Conservation (phyloP, 768 basidiomycete species). For the Boletellus ananas region DNA sequence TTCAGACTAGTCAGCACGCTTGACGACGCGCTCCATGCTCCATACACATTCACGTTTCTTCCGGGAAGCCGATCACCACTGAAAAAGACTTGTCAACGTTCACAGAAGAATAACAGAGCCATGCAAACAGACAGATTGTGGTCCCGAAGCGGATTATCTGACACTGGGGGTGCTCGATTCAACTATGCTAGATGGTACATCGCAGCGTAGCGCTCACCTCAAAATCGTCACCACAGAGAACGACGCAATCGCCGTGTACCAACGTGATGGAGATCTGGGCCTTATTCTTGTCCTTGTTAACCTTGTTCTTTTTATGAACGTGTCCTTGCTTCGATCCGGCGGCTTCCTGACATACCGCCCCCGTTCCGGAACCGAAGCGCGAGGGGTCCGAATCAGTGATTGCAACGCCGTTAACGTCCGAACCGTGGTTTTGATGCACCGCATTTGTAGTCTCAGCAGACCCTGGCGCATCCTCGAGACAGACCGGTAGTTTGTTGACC, state of each 20-base stretch:
- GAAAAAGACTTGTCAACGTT: slow-evolving; percentile 9
- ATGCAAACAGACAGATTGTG: slow-evolving; percentile 26
- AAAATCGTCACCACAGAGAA: slow-evolving; percentile 38
- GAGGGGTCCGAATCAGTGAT: background rate
- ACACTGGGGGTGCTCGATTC: slow-evolving; percentile 15
- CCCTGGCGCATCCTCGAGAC: slow-evolving; percentile 2
- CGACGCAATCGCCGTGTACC: slow-evolving; percentile 37
- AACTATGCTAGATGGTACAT: background rate
- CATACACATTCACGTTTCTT: slow-evolving; percentile 7
- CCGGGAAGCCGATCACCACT: slow-evolving; percentile 29
- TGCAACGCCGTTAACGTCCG: background rate
- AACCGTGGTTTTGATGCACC: background rate
- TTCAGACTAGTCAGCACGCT: background rate
- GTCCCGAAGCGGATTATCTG: slow-evolving; percentile 30
- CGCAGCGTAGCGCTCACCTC: slow-evolving; percentile 32
- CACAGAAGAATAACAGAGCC: background rate
- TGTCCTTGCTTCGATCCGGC: background rate
- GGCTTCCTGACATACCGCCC: background rate
- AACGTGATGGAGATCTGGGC: slow-evolving; percentile 30
- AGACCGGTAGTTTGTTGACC: background rate
- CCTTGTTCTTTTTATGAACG: slow-evolving; percentile 17
- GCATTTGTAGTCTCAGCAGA: slow-evolving; percentile 8
- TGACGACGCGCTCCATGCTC: background rate
- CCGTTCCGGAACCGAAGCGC: background rate
- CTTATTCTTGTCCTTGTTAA: slow-evolving; percentile 16